phyloP scores from a whole-genome alignment of 2,329 filamentous ascomycete species.

The Claviceps quebecensis region DNA sequence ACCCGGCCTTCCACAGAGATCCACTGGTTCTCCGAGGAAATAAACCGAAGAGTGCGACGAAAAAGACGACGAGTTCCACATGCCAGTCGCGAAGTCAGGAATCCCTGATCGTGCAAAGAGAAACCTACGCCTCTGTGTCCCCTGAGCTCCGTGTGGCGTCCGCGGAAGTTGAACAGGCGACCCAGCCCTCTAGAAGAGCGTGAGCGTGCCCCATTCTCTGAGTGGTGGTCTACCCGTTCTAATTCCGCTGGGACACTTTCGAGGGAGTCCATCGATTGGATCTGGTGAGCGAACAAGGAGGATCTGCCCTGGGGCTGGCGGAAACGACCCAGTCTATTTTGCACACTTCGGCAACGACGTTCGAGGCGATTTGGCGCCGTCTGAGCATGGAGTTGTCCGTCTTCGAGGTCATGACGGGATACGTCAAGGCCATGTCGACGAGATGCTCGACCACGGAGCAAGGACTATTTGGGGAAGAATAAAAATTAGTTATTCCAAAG shows the following conservation, averaged over 20 bases:
- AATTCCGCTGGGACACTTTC: not conserved
- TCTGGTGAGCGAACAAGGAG: not conserved
- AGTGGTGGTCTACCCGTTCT: not conserved
- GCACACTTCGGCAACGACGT: not conserved
- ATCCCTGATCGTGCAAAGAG: not conserved
- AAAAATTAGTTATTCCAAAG: no score
- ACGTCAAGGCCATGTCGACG: no score
- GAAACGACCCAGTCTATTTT: not conserved
- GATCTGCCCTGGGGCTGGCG: not conserved
- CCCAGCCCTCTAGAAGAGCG: no score
- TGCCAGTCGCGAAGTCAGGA: not conserved
- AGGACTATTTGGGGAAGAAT: no score
- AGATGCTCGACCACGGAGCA: no score
- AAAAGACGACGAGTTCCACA: not conserved
- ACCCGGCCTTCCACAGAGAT: not conserved
- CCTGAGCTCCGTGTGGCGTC: no score
- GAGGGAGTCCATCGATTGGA: not conserved
- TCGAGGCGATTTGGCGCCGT: not conserved
- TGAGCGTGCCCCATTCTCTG: not conserved
- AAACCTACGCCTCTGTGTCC: not conserved
- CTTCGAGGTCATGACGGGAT: no score
- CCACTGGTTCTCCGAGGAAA: not conserved
- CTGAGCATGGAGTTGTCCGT: no score
- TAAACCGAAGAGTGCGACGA: not conserved
- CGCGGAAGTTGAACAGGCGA: not conserved